These are phyloP conservation scores for Nemophila menziesii DNA, from an alignment of 257 asterid genomes.

Conservation along the genomic window DNA sequence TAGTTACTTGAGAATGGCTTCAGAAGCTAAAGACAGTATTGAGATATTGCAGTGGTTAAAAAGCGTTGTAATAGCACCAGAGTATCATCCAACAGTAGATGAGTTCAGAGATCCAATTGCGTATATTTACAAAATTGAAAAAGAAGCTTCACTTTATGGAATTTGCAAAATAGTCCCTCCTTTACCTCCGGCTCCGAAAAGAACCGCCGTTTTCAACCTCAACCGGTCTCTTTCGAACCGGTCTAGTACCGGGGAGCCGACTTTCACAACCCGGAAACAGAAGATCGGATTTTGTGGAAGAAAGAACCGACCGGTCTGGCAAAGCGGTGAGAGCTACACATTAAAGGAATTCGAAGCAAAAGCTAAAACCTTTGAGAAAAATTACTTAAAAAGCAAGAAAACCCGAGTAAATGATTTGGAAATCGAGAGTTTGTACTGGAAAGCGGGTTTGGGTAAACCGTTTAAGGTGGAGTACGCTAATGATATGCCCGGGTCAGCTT, in stretches of 20 bases:
- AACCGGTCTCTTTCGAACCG: constrained; percentile 66
- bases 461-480: constrained; percentile 86
- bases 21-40: no score
- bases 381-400: constrained; percentile 44
- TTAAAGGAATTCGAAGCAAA: constrained; percentile 62
- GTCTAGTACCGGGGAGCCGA: constrained; percentile 36
- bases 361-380: constrained; percentile 73
- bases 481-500: constrained; percentile 98
- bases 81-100: constrained; percentile 77
- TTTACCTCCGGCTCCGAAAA: constrained; percentile 45
- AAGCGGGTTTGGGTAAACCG: constrained; percentile 92
- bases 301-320: constrained; percentile 78
- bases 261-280: constrained; percentile 97
- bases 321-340: constrained; percentile 78
- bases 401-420: constrained; percentile 50
- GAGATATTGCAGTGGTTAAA: constrained; percentile 86
- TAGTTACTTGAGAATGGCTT: no score
- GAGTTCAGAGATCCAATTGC: constrained; percentile 98
- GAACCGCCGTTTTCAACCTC: constrained; percentile 53
- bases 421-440: constrained; percentile 79
- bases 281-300: constrained; percentile 97
- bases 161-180: constrained; percentile 97
- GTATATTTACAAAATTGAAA: constrained; percentile 94
- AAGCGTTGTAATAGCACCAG: constrained; percentile 93
- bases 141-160: constrained; percentile 82